These are phyloP conservation scores for Yarrowia phangngaensis DNA, from an alignment of 805 yeast species.

Conservation along the genomic window DNA sequence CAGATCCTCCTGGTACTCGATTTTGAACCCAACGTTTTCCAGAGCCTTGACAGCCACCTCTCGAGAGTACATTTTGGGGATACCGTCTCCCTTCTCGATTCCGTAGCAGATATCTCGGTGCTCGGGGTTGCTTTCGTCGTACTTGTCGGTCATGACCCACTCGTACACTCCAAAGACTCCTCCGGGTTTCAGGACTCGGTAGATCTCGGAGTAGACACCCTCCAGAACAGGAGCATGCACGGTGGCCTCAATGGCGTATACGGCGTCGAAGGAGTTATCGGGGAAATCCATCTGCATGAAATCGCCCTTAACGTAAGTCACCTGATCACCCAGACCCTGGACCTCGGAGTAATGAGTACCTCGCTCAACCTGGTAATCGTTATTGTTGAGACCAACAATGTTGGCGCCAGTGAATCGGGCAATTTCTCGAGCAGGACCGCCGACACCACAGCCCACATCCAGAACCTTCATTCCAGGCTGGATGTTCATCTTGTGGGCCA, in stretches of 20 bases:
- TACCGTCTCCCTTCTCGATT: slow-evolving; percentile 97
- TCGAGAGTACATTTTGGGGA: slow-evolving; percentile 89
- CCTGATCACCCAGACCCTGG: slow-evolving; percentile 62
- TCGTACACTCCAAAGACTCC: slow-evolving; percentile 97
- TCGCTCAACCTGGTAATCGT: slow-evolving; percentile 90
- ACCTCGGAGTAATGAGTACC: slow-evolving; percentile 75
- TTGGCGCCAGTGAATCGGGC: slow-evolving; percentile 83
- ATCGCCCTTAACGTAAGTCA: slow-evolving; percentile 91
- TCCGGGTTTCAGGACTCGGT: slow-evolving; percentile 94
- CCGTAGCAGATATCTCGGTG: slow-evolving; percentile 96
- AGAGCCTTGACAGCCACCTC: slow-evolving; percentile 87
- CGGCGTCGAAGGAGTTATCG: slow-evolving; percentile 87
- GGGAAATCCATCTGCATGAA: slow-evolving; percentile 98
- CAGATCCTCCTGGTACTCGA: slow-evolving; percentile 70
- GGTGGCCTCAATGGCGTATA: slow-evolving; percentile 97
- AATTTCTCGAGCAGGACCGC: slow-evolving; percentile 98
- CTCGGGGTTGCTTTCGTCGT: slow-evolving; percentile 79
- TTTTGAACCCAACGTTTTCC: slow-evolving; percentile 78
- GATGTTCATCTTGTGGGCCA: slow-evolving; percentile 82
- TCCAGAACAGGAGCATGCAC: slow-evolving; percentile 95
- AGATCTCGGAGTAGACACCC: slow-evolving; percentile 93
- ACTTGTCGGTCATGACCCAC: slow-evolving; percentile 97
- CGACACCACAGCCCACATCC: slow-evolving; percentile 99
- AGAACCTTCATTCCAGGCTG: slow-evolving; percentile 77
- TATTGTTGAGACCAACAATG: slow-evolving; percentile 89